A percentile compares a stretch with the other conserved stretches of the same genome.
phyloP scores from a whole-genome alignment of 441 rosid species.

The Gossypium trilobum region DNA sequence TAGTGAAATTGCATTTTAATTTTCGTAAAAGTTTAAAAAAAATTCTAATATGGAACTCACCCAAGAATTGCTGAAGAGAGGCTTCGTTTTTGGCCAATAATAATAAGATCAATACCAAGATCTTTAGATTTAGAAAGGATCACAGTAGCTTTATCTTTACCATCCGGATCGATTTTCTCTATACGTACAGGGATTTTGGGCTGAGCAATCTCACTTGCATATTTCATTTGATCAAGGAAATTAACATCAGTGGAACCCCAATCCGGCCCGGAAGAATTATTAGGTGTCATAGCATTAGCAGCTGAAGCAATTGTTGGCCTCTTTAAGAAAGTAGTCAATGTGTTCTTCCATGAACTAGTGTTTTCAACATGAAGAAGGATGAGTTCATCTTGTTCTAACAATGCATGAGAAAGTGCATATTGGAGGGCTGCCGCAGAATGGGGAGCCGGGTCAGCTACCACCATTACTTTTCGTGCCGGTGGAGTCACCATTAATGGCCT shows the following conservation, averaged over 20 bases:
- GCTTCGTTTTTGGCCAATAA: conserved; percentile 67
- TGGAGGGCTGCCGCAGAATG: conserved; percentile 42
- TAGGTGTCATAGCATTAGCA: neutral
- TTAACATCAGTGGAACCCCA: conserved; percentile 27
- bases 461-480: conserved; percentile 35
- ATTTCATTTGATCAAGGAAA: conserved; percentile 71
- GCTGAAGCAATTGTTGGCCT: conserved; percentile 23
- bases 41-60: conserved; percentile 23
- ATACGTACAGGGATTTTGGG: neutral
- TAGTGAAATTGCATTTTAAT: too few species aligned
- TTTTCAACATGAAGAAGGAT: conserved; percentile 37
- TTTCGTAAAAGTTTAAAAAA: too few species aligned
- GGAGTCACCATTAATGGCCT: conserved; percentile 25
- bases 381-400: conserved; percentile 32
- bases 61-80: conserved; percentile 59
- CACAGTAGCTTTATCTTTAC: conserved; percentile 33
- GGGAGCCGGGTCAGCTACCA: conserved; percentile 37
- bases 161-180: neutral
- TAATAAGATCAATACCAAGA: conserved; percentile 46
- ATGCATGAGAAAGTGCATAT: conserved; percentile 20
- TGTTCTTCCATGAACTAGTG: conserved; percentile 43
- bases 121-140: conserved; percentile 41
- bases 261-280: neutral
- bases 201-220: conserved; percentile 36
- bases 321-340: conserved; percentile 47